These are phyloP conservation scores for Ogataea neopini DNA, from an alignment of 805 yeast genomes.

Conservation along the genomic window DNA sequence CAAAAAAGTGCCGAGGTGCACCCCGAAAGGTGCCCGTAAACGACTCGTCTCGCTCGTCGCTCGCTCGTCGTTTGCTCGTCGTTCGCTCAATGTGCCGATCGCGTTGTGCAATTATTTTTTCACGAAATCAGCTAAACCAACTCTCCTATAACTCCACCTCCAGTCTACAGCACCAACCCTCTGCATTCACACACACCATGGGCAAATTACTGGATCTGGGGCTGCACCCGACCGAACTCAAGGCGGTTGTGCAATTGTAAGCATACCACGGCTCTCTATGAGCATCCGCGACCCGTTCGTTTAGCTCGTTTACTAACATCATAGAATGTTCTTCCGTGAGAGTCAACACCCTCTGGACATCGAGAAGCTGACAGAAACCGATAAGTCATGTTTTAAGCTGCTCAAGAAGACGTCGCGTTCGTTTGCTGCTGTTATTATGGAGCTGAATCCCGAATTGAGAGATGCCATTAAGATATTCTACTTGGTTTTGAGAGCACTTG, in stretches of 20 bases:
- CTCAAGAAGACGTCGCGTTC: slow-evolving; percentile 79
- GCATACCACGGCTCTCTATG: no score
- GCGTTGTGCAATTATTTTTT: background rate
- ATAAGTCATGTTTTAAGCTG: slow-evolving; percentile 66
- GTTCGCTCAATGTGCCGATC: background rate
- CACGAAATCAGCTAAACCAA: no score
- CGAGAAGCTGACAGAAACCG: slow-evolving; percentile 41
- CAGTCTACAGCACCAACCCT: no score
- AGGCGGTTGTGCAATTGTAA: slow-evolving; percentile 63
- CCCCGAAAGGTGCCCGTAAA: no score
- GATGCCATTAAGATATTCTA: slow-evolving; percentile 83
- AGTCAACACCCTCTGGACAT: slow-evolving; percentile 51
- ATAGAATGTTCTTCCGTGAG: slow-evolving; percentile 50
- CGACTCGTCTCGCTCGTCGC: background rate
- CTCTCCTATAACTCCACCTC: background rate
- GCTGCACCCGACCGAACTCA: slow-evolving; percentile 70
- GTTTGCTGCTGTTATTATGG: slow-evolving; percentile 90
- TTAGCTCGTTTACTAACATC: slow-evolving; percentile 7
- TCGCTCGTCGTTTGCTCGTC: background rate
- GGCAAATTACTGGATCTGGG: slow-evolving; percentile 60
- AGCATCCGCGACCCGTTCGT: background rate
- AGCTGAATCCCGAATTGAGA: slow-evolving; percentile 86
- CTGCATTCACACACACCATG: slow-evolving; percentile 45
- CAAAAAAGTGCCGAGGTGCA: no score
- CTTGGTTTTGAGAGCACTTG: slow-evolving; percentile 83